phyloP scores from a whole-genome alignment of 345 rosid species.

The Populus ilicifolia region DNA sequence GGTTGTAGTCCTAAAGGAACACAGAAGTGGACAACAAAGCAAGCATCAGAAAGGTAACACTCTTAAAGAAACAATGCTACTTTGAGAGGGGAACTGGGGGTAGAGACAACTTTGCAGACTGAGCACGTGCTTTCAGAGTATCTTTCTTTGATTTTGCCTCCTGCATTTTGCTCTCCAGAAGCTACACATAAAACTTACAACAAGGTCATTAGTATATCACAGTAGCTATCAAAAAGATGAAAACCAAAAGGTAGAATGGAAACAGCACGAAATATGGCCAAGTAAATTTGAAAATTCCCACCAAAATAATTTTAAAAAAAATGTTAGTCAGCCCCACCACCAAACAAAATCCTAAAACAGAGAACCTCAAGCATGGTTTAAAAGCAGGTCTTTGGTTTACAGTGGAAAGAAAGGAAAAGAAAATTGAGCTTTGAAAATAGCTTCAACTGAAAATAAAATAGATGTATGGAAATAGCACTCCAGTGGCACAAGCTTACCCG shows the following conservation, averaged over 20 bases:
- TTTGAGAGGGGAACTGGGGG: slow-evolving; percentile 13
- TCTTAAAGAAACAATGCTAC: not conserved
- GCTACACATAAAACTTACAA: slow-evolving; percentile 40
- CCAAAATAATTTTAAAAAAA: not conserved
- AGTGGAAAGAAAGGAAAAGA: not conserved
- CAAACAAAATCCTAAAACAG: not conserved
- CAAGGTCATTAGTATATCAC: slow-evolving; percentile 17
- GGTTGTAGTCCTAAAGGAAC: slow-evolving; percentile 55
- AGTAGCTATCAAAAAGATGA: not conserved
- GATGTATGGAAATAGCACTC: too few relatives aligned
- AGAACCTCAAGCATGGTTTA: not conserved
- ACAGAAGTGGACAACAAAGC: slow-evolving; percentile 4
- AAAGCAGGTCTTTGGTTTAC: not conserved
- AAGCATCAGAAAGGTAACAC: not conserved
- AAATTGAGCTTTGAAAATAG: not conserved
- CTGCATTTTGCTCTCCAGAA: slow-evolving; percentile 97
- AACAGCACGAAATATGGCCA: not conserved
- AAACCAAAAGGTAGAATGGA: not conserved
- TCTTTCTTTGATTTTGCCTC: slow-evolving; percentile 98
- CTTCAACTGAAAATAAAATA: too few relatives aligned
- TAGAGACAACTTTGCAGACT: slow-evolving; percentile 65
- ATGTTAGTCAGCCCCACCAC: not conserved
- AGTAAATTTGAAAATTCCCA: not conserved
- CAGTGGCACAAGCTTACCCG: slow-evolving; percentile 38
- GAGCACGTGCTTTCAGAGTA: slow-evolving; percentile 90